A percentile compares a stretch with the other conserved stretches of the same genome.
Conservation (phyloP, 2,329 filamentous ascomycete species). For the Plenodomus lindquistii region DNA sequence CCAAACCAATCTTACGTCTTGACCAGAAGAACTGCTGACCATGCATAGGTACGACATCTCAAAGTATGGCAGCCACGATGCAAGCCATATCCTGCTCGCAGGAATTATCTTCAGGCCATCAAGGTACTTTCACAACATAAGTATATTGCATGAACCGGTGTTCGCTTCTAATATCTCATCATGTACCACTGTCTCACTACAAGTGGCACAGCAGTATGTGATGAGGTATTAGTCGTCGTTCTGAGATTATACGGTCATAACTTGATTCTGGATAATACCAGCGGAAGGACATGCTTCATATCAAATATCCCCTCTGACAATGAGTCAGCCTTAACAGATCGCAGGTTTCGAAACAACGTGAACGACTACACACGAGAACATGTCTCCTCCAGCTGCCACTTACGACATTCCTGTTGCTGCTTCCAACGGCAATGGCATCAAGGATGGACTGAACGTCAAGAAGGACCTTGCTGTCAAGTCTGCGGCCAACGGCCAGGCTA, state of each 20-base stretch:
- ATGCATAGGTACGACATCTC: conserved; percentile 15
- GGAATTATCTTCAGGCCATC: conserved; percentile 41
- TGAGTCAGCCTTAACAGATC: conserved; percentile 35
- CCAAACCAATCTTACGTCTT: conserved; percentile 1
- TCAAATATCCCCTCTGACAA: conserved; percentile 39
- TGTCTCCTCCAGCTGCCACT: conserved; percentile 77
- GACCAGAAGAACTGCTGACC: conserved; percentile 23
- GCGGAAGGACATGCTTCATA: conserved; percentile 92
- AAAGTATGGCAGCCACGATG: conserved; percentile 39
- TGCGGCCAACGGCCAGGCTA: conserved; percentile 51
- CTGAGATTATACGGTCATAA: conserved; percentile 94
- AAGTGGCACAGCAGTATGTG: neutral
- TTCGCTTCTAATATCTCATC: conserved; percentile 32
- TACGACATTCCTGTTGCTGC: conserved; percentile 50
- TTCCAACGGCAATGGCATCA: conserved; percentile 24
- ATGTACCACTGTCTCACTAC: neutral
- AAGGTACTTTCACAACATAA: conserved; percentile 46
- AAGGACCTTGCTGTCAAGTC: conserved; percentile 54
- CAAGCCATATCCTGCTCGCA: conserved; percentile 36
- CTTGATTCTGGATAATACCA: conserved; percentile 99
- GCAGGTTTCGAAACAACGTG: conserved; percentile 39
- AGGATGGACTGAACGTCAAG: conserved; percentile 43
- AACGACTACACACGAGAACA: conserved; percentile 44
- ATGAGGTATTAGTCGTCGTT: conserved; percentile 42
- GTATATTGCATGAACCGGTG: conserved; percentile 51